phyloP scores from a whole-genome alignment of 176 grass and related monocot genomes.

The Ampelocalamus luodianensis region DNA sequence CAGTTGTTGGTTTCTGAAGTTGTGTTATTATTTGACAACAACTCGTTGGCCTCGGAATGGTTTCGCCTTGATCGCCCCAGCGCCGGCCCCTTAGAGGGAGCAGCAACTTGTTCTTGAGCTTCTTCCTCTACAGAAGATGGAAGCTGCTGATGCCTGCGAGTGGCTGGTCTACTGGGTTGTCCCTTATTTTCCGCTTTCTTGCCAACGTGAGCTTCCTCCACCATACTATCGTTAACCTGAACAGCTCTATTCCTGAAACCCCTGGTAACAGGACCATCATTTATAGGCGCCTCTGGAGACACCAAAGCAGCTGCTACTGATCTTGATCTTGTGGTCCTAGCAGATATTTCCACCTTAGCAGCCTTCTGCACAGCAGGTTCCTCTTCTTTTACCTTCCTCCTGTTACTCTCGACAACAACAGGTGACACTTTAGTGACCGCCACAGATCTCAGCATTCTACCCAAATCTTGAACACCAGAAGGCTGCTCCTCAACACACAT shows the following conservation, averaged over 20 bases:
- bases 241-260: constrained; percentile 38
- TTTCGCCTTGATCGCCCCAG: constrained; percentile 26
- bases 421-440: not conserved
- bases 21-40: not conserved
- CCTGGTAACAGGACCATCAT: constrained; percentile 27
- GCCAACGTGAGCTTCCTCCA: not conserved
- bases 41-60: not conserved
- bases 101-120: constrained; percentile 21
- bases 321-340: constrained; percentile 33
- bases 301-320: not conserved
- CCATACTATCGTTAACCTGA: not conserved
- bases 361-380: constrained; percentile 1
- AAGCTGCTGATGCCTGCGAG: constrained; percentile 21
- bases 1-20: constrained; percentile 22
- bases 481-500: not conserved
- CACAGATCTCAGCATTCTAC: constrained; percentile 24
- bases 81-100: not conserved
- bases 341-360: constrained; percentile 16
- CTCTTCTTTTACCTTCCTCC: not conserved
- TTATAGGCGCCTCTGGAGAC: not conserved
- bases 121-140: constrained; percentile 18
- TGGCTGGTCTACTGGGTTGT: not conserved
- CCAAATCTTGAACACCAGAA: not conserved
- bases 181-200: constrained; percentile 26
- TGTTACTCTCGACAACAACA: constrained; percentile 5